Base-by-base conservation (phyloP, 352 stramenopile genomes). In the Globisporangium spinosum region DNA sequence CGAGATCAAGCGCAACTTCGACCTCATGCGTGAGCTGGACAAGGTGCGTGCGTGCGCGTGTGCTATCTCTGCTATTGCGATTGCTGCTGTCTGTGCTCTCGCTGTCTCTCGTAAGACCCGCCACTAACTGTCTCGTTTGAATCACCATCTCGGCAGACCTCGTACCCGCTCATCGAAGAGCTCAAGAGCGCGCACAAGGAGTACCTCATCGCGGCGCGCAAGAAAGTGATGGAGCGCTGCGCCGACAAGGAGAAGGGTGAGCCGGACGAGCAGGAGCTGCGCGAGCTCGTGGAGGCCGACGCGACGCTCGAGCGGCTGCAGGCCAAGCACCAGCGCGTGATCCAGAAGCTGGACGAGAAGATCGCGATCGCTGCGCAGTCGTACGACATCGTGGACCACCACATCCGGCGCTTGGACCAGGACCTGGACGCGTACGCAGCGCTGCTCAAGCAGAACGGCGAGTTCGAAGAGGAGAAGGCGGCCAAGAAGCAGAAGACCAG, bases 1-100 rank as follows among this genome's bases (percentile, higher is more conserved):
- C 53, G 87, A 95, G 79, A 82, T 95, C 72, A 95, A 95, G 77
- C 85, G 87, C 69, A 95, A 95, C 78, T 95, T 95, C 64, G 87
- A 95, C 58, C 84, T 95, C 62, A 94, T 95, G 84, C 84, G 87
- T 22, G 87, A 95, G 73, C 74, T 95, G 12, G 87, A 95, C 75
- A 92, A 94, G 83, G 87, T 93, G 47, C 51, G 60, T 56, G 7
- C 20, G 38, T 43, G 29, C 10, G 4, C 20, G 29, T n/a, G 22
- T 38, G 15, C 22, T 2, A 17, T 22, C 22, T 51, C 23, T 34
- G 29, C 56, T 61, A 38, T 38, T 3, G 22, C 55, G 20, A 38
- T 38, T 3, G 22, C 55, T 27, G 20, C 6, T 17, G 17, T 51
- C 6, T 51, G 17, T 9, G 12, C 38, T 45, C 35, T 15, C 27